Evolutionary conservation across 2,329 filamentous ascomycete species (phyloP), one percentile per base, ranked within the genome.

Genomic region (Mariannaea sp.): DNA sequence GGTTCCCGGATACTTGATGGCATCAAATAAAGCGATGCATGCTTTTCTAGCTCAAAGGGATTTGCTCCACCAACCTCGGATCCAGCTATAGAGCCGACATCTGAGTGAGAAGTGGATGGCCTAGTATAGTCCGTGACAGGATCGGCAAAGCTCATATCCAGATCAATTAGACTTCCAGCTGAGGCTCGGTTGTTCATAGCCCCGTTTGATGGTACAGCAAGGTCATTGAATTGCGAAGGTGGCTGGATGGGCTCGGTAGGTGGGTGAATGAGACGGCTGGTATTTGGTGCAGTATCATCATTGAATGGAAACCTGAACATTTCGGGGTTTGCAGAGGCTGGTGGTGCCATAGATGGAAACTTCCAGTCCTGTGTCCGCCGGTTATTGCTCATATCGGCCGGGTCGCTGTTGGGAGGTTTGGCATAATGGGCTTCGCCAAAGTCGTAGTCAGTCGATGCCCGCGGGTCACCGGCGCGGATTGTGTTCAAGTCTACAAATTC

Each of bases 11-110:
- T 74, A 1, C 70, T 68, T 4, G 70, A 63, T 4, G 74, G 68
- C 60, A 69, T 65, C 10, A 72, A 73, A 56, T 84, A 83, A 1
- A 84, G 70, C 1, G 82, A 85, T 1, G 81, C 74, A 59, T 86
- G 83, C n/a, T 80, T 78, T 66, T 87, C 84, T 3, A 87, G 74
- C 49, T 86, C 82, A 52, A 87, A 87, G 0, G 84, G 82, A 59
- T 83, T 83, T 2, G 74, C 77, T 10, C 77, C 74, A 20, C 80
- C 78, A 26, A 80, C 68, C 51, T 85, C 80, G 1, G 82, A 83
- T 44, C 82, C 83, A 7, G 77, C 75, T 9, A 84, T 72, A 1
- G 81, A 84, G 2, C 68, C 78, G 10, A 76, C 79, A 55, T 85
- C 82, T 1, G 83, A 86, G 65, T 84, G 80, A 9, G 82, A 82